These are phyloP conservation scores for Pseudogymnoascus sp. DNA, from an alignment of 2,329 filamentous ascomycete genomes.

Conservation along the genomic window DNA sequence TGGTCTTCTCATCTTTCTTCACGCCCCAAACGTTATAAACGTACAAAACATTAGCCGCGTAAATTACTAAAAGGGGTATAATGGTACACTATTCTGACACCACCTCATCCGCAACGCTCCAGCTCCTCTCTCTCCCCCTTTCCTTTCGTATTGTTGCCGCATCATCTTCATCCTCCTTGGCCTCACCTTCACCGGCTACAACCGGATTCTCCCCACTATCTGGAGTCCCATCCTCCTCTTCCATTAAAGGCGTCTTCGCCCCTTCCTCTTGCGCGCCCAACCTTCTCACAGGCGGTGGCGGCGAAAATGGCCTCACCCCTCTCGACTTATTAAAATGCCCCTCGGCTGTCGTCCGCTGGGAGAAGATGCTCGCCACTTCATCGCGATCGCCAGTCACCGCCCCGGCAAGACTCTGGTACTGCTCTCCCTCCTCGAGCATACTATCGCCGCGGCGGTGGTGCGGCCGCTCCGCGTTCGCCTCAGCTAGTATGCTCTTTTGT, in stretches of 20 bases:
- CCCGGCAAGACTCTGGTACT: conserved; percentile 50
- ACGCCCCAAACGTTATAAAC: neutral
- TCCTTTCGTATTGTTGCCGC: neutral
- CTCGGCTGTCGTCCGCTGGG: conserved; percentile 30
- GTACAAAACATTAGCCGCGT: conserved; percentile 4
- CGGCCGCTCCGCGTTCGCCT: conserved; percentile 26
- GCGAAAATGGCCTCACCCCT: conserved; percentile 51
- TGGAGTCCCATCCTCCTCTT: conserved; percentile 14
- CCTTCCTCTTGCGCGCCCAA: conserved; percentile 15
- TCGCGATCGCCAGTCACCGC: conserved; percentile 32
- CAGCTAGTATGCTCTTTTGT: conserved; percentile 54
- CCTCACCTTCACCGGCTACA: neutral
- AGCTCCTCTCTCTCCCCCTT: conserved; percentile 16
- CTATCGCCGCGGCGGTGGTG: conserved; percentile 45
- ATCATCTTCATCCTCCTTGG: neutral
- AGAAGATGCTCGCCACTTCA: conserved; percentile 42
- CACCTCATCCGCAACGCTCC: conserved; percentile 25
- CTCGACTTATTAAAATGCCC: conserved; percentile 41
- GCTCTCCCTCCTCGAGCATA: conserved; percentile 42
- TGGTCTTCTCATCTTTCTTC: neutral
- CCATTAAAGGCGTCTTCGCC: conserved; percentile 12
- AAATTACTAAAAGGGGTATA: neutral
- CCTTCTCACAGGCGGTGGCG: conserved; percentile 35
- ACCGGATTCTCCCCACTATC: neutral
- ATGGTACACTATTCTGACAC: conserved; percentile 12